Evolutionary conservation across 2,329 filamentous ascomycete genomes (phyloP), one percentile per base, ranked within the genome.

Genomic region (Aspergillus fijiensis): DNA sequence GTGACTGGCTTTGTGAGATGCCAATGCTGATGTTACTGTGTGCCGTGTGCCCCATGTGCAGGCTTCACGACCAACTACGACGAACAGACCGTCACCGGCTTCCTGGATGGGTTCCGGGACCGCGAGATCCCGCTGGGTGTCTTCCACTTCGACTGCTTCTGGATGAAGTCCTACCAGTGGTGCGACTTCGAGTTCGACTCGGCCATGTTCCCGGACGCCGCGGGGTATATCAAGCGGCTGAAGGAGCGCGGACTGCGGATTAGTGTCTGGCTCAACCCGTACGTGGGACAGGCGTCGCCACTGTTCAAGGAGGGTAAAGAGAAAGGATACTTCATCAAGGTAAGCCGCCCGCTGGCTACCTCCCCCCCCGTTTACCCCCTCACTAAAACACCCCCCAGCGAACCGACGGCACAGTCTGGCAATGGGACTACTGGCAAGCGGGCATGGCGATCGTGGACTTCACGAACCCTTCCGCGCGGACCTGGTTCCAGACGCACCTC

Each of bases 71-170:
- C 89, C 2, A 84, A 85, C 63, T 91, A 91, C 69, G 87, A 89
- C 63, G 88, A 91, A 73, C 72, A 81, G 21, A 91, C 88, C 0
- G 88, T 91, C 27, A 85, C 80, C 50, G 67, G 71, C 7, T 91
- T 91, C 73, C 81, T 91, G 23, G 84, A 89, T 65, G 87, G 87
- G 11, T 90, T 91, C 85, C 82, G 81, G 62, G 78, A 83, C 52
- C 83, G 87, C 2, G 82, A 84, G 50, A 88, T 88, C 16, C 85
- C 87, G 0, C 81, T 91, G 1, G 85, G 88, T 42, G 87, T 90
- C 3, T 91, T 91, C 74, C 89, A 91, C 72, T 91, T 89, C 64
- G 89, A 91, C 71, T 89, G 86, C 73, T 91, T 90, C 81, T 91
- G 88, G 88, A 87, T 91, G 81, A 87, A 87, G 63, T 87, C 85